Percentiles rank a stretch among this genome's conserved stretches.
Evolutionary conservation across 2,329 filamentous ascomycete genomes (phyloP).

Genomic region (Fusarium sp.): DNA sequence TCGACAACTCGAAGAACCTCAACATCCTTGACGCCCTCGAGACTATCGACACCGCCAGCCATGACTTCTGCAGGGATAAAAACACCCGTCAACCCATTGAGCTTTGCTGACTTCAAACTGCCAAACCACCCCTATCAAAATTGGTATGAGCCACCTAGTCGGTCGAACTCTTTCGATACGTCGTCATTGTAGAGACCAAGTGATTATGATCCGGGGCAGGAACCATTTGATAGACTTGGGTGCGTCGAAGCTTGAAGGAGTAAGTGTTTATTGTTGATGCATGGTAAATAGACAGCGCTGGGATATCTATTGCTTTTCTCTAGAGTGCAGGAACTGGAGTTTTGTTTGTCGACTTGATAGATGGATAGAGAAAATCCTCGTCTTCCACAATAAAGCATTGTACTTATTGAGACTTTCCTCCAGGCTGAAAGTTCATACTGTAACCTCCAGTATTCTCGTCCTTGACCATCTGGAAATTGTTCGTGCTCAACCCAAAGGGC

Average conservation of each 20-base stretch:
- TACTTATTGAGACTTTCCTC: conserved; percentile 30
- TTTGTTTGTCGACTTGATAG: conserved; percentile 1
- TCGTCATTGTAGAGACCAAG: conserved; percentile 12
- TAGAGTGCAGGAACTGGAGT: conserved; percentile 14
- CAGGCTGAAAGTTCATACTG: conserved; percentile 82
- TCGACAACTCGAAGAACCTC: conserved; percentile 12
- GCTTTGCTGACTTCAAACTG: conserved; percentile 79
- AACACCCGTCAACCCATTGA: conserved; percentile 73
- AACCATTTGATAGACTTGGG: not conserved
- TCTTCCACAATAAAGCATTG: not conserved
- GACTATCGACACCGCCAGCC: conserved; percentile 43
- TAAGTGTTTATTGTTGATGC: conserved; percentile 3
- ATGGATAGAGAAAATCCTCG: not conserved
- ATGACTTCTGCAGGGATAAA: conserved; percentile 46
- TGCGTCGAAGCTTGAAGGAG: not conserved
- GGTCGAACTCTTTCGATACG: conserved; percentile 34
- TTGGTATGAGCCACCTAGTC: conserved; percentile 80
- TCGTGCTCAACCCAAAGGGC: conserved; percentile 92
- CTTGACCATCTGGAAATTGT: conserved; percentile 94
- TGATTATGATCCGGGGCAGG: not conserved
- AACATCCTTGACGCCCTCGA: conserved; percentile 24
- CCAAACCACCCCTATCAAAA: conserved; percentile 85
- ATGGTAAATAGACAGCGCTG: conserved; percentile 21
- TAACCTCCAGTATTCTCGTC: conserved; percentile 92
- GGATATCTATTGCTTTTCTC: conserved; percentile 35